Base-by-base conservation (phyloP, 257 asterid genomes). In the Nicotiana attenuata region DNA sequence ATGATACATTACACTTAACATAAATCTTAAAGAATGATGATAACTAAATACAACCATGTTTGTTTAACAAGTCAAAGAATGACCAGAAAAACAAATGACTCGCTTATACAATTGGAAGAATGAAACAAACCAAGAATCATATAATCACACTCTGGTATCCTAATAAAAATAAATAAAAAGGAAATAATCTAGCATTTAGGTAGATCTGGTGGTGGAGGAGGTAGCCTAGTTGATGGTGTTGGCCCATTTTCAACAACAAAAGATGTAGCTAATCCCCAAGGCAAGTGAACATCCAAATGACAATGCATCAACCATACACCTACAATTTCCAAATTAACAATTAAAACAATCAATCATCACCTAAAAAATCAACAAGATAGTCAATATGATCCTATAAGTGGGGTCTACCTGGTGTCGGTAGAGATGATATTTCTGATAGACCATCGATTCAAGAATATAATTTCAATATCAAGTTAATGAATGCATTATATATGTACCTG, bases 231-330 rank as follows among this genome's bases (percentile, higher is more conserved):
- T 14, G 88, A 60, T 57, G 80, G 61, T 50, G 90, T 67, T n/a
- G 31, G 89, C 55, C 92, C 93, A 83, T 90, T 77, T 67, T 88
- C 87, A 4, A 90, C 92, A 57, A 88, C 38, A 65, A 90, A 28
- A 26, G 85, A 88, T 28, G 87, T 55, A 47, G 88, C 69, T 89
- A 90, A 86, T 67, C 92, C 93, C 93, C 93, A 88, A 55, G 87
- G 85, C 71, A 85, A 89, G 83, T 90, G 93, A 81, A 91, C 85
- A 86, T 90, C 92, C 86, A 90, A 85, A 86, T 90, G 93, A 73
- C 93, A 90, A 76, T 90, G 93, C 86, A 88, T 20, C 80, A 87
- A 55, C 92, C 93, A 90, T 45, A 88, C 93, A 63, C 93, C 93
- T 90, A 85, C 69, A 77, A 52, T 77, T 57, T 31, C 53, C 28